Evolutionary conservation across 805 yeast species (phyloP), one percentile per base, ranked within the genome.

Genomic region (Nadsonia fulvescens): DNA sequence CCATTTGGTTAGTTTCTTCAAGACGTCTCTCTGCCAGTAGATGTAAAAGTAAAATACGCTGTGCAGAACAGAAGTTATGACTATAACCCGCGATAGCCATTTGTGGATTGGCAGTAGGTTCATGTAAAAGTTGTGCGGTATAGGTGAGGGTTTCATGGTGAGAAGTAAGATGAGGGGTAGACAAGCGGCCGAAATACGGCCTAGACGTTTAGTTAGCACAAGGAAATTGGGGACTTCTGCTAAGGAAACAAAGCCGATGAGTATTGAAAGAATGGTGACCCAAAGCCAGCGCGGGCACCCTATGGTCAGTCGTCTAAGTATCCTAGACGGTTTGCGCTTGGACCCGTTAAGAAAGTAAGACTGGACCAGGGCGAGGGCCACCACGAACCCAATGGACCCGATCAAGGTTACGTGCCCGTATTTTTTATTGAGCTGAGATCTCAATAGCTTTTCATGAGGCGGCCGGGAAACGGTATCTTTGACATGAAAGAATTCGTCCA

Each of bases 31-130:
- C 9, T 20, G 10, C 14, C 18, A 22, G 22, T 27, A 27, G 31
- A 55, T 53, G 24, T 60, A 57, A 5, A 61, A 30, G 41, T 79
- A 82, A 4, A 75, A 35, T 0, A 60, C 32, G 0, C 82, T 67
- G 45, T 86, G 96, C 6, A 66, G 27, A 0, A 63, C 34, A 2
- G 81, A 63, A 41, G 75, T 71, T 5, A 77, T 14, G 1, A 81
- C 74, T 8, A 78, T 66, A 3, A 76, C 51, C 29, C 96, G 56
- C 3, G 93, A 72, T 5, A 86, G 53, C 93, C 95, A 86, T 47
- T 82, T 83, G 53, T 86, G 96, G 17, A 82, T 56, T 0, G 89
- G 83, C 6, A 86, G 41, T 14, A 82, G 49, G 6, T 72, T 51
- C 29, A 86, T 47, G 44, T 86, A 86, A 13, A 79, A 51, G 0